Evolutionary conservation across 176 grass and related monocot species (phyloP).

Genomic region (Calamus simplicifolius): DNA sequence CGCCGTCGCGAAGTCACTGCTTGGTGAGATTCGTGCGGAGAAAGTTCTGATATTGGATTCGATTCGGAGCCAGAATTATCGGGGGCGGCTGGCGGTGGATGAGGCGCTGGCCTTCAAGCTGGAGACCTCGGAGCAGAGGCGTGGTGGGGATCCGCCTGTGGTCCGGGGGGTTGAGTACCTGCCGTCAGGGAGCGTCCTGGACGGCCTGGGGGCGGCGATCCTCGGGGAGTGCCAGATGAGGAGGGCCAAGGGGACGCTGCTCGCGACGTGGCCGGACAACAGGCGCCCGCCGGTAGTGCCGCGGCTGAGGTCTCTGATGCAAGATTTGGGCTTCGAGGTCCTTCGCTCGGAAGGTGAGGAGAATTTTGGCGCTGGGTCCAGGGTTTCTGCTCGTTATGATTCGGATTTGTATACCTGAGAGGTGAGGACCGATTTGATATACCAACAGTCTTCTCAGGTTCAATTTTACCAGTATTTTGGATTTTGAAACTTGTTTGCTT

Average conservation of each 20-base stretch:
- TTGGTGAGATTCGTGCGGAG: constrained; percentile 45
- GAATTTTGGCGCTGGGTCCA: not conserved
- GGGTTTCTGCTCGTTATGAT: constrained; percentile 29
- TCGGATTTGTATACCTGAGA: constrained; percentile 57
- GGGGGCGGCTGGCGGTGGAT: constrained; percentile 55
- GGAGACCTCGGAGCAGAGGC: constrained; percentile 58
- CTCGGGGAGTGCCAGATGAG: constrained; percentile 70
- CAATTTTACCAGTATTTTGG: too few species aligned
- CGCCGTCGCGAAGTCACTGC: constrained; percentile 45
- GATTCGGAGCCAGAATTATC: constrained; percentile 50
- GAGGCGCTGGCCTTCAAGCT: constrained; percentile 70
- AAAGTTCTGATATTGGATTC: constrained; percentile 63
- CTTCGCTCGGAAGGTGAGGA: constrained; percentile 15
- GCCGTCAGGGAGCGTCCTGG: constrained; percentile 73
- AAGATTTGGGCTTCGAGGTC: constrained; percentile 41
- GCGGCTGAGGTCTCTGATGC: constrained; percentile 34
- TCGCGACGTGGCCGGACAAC: constrained; percentile 68
- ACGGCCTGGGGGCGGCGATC: constrained; percentile 71
- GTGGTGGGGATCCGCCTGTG: constrained; percentile 23
- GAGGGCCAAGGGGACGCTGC: constrained; percentile 55
- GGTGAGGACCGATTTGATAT: too few species aligned
- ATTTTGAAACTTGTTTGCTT: too few species aligned
- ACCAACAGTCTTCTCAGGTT: too few species aligned
- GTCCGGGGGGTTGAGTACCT: constrained; percentile 30
- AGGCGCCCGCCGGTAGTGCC: constrained; percentile 24